A percentile compares a stretch with the other conserved stretches of the same genome.
Evolutionary conservation across 257 asterid genomes (phyloP).

Genomic region (Echium plantagineum): DNA sequence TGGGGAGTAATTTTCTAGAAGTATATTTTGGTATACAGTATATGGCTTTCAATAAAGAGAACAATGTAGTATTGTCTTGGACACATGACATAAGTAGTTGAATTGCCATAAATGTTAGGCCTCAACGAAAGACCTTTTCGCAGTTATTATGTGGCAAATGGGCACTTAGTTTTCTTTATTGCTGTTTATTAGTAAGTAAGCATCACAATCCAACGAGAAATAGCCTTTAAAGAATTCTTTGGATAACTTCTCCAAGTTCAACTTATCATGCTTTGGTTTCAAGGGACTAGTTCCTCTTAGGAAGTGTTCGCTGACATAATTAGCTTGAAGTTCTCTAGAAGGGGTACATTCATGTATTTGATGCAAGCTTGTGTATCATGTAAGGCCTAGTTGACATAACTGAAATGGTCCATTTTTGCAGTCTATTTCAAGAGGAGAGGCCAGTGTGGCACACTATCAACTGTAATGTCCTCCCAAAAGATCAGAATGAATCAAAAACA

Average conservation of each 20-base stretch:
- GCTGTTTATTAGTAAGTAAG: background rate
- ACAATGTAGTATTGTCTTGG: background rate
- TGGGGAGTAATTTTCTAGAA: background rate
- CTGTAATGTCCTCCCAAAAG: constrained; percentile 68
- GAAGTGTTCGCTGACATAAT: background rate
- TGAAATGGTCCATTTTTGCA: constrained; percentile 13
- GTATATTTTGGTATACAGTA: background rate
- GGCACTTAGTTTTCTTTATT: background rate
- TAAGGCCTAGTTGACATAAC: background rate
- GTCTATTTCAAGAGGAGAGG: constrained; percentile 82
- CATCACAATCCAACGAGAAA: background rate
- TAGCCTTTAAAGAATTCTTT: no score
- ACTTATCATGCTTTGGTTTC: background rate
- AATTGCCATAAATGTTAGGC: background rate
- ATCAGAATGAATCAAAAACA: constrained; percentile 24
- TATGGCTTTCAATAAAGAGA: background rate
- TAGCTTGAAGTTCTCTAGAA: background rate
- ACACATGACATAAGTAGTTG: background rate
- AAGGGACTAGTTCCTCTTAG: background rate
- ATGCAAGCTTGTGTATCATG: background rate
- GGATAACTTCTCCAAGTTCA: background rate
- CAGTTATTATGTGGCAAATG: no score
- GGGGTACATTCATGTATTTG: background rate
- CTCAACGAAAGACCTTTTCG: background rate
- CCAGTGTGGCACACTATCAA: constrained; percentile 74